Conservation (phyloP, 148 eudicot genomes). For the Silene latifolia region DNA sequence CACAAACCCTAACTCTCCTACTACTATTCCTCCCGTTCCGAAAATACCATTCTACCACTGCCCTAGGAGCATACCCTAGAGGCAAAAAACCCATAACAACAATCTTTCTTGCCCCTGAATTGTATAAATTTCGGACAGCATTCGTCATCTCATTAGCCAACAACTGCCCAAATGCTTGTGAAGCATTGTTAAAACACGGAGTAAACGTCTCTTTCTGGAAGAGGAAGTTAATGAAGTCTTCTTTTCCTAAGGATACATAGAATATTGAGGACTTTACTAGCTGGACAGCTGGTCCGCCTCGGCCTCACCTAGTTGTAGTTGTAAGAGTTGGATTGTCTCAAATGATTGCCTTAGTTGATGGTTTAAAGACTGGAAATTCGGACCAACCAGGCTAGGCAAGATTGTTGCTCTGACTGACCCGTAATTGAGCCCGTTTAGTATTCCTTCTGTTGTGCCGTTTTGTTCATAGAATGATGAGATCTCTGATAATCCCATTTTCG, state of each 20-base stretch:
- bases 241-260: conserved; percentile 67
- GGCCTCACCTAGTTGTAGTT: conserved; percentile 40
- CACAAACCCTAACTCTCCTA: conserved; percentile 32
- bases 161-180: no score
- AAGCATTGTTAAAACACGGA: conserved; percentile 2
- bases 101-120: conserved; percentile 44
- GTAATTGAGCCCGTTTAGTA: no score
- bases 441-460: no score
- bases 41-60: conserved; percentile 29
- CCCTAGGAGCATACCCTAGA: conserved; percentile 58
- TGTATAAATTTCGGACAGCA: conserved; percentile 35
- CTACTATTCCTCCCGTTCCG: conserved; percentile 19
- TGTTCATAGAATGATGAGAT: no score
- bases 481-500: no score
- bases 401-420: no score
- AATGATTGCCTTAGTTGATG: conserved; percentile 60
- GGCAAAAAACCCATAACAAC: conserved; percentile 55
- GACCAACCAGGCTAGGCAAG: no score
- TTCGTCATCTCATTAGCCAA: no score
- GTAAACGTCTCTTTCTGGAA: conserved; percentile 20
- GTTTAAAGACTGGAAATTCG: conserved; percentile 51
- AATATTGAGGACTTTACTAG: conserved; percentile 52
- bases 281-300: conserved; percentile 27
- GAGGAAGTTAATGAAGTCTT: conserved; percentile 48
- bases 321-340: conserved; percentile 54